Evolutionary conservation across 352 stramenopile species (phyloP).

Genomic region (Phytophthora pistaciae): DNA sequence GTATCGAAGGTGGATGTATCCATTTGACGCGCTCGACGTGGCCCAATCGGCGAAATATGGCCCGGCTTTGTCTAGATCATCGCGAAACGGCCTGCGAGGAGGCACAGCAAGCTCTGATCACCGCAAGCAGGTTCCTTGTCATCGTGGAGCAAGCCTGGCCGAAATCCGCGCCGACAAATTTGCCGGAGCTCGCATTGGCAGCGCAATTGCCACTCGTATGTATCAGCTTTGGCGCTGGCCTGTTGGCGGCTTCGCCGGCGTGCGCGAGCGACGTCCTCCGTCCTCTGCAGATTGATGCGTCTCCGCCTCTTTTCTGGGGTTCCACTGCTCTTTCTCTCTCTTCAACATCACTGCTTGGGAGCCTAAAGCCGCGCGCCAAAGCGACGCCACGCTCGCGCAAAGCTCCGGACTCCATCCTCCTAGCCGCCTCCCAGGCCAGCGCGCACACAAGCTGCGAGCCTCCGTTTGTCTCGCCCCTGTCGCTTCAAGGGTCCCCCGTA

Average conservation of each 20-base stretch:
- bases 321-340: constrained; percentile 20
- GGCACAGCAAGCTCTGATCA: not conserved
- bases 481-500: constrained; percentile 4
- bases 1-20: not conserved
- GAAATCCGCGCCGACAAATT: not conserved
- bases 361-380: not conserved
- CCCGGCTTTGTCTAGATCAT: not conserved
- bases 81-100: not conserved
- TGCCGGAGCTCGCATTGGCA: not conserved
- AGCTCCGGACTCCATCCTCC: constrained; percentile 3
- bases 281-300: not conserved
- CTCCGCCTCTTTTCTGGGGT: constrained; percentile 17
- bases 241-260: not conserved
- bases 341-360: constrained; percentile 5
- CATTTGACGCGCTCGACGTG: not conserved
- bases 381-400: constrained; percentile 3
- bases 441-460: not conserved
- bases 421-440: not conserved
- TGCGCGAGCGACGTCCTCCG: not conserved
- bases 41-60: not conserved
- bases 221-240: not conserved
- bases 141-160: not conserved
- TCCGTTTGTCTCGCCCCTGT: constrained; percentile 10
- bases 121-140: not conserved
- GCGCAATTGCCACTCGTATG: not conserved